Evolutionary conservation across 2,329 filamentous ascomycete genomes (phyloP), one percentile per base, ranked within the genome.

Genomic region (Aspergillus terreus): DNA sequence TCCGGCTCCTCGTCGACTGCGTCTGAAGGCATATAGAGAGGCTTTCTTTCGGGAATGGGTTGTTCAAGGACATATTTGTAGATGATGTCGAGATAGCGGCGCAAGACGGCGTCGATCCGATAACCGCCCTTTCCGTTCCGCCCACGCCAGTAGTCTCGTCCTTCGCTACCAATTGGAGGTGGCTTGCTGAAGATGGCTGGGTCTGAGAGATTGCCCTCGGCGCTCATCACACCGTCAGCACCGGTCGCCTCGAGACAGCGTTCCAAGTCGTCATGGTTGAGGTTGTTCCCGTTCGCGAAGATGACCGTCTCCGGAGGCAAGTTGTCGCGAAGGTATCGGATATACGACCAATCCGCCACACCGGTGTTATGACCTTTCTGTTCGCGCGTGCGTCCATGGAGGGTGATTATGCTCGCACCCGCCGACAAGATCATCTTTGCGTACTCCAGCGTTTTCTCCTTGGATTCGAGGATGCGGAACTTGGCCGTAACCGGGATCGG

Each of bases 321-420:
- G 55, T 86, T 87, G 10, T 96, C 89, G 45, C 94, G 80, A 58
- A 99, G 72, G 65, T 88, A 92, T 4, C 85, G 82, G 51, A 99
- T 85, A 64, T 87, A 83, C n/a, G 75, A 76, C 94, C 94, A 99
- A 72, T 99, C 91, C 4, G 94, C 94, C 33, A 97, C 62, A 0
- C 94, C 94, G 0, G 94, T 99, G 64, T 95, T 82, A 67, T 99
- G 94, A 0, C 94, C 92, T 75, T 99, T 99, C 70, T 97, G 92
- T 64, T 97, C 91, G 57, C 94, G 79, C 57, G 83, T 81, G 33
- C 94, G 80, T 0, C 94, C 94, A 75, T 99, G 94, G 0, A 99
- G 89, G 0, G 94, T 94, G 55, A 99, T 79, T 50, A 97, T 92
- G 62, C 90, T 96, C 2, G 94, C 94, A 11, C 94, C 94, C 0